These are phyloP conservation scores for Lolium multiflorum DNA, from an alignment of 176 grass and related monocot species.

Conservation along the genomic window DNA sequence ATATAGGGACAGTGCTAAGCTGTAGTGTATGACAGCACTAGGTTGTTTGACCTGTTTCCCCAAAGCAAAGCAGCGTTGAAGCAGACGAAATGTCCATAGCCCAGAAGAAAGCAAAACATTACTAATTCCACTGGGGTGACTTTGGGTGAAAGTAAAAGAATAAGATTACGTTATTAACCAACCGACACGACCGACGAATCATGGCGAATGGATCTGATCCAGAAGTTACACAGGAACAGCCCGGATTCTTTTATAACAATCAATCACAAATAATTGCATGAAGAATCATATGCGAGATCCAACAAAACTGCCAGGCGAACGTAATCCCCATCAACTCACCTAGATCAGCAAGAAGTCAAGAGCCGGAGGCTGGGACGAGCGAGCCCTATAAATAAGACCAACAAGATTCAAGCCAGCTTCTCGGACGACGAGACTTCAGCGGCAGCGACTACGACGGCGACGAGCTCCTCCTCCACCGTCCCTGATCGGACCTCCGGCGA, in stretches of 20 bases:
- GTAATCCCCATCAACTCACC: neutral
- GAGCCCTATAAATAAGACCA: neutral
- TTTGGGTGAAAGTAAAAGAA: neutral
- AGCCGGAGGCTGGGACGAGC: neutral
- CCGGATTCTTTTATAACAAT: neutral
- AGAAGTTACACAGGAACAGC: neutral
- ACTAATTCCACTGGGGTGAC: neutral
- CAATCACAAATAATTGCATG: neutral
- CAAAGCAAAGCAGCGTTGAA: slow-evolving; percentile 29
- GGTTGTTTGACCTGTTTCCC: too few relatives aligned
- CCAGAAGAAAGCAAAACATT: neutral
- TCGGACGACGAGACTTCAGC: neutral
- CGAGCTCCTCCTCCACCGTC: neutral
- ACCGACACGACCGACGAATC: too few relatives aligned
- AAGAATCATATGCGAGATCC: neutral
- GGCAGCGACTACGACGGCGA: neutral
- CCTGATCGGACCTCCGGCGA: neutral
- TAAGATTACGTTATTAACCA: too few relatives aligned
- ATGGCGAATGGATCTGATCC: slow-evolving; percentile 1
- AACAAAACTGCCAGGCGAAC: neutral
- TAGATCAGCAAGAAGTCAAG: neutral
- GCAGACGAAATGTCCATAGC: neutral
- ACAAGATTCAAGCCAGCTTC: neutral
- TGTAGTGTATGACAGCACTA: neutral
- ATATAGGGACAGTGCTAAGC: too few relatives aligned